Evolutionary conservation across 768 basidiomycete genomes (phyloP).

Genomic region (Termitomyces sp.): DNA sequence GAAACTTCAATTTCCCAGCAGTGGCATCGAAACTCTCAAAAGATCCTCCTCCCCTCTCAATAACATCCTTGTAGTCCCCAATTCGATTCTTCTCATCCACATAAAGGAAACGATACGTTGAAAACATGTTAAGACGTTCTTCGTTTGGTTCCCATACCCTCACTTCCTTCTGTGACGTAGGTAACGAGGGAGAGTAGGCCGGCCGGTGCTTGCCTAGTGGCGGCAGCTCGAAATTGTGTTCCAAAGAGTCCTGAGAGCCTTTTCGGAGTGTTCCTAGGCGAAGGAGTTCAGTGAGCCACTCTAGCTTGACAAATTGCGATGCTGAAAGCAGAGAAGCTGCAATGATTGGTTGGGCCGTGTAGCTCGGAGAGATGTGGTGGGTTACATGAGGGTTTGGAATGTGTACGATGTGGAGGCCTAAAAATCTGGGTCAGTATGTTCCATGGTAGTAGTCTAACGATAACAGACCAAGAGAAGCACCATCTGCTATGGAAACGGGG

Average conservation of each 20-base stretch:
- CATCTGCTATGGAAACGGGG: conserved; percentile 33
- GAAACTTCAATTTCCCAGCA: conserved; percentile 44
- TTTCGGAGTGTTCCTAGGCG: conserved; percentile 37
- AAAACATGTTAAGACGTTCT: conserved; percentile 51
- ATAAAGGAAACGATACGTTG: conserved; percentile 51
- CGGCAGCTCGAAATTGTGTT: conserved; percentile 48
- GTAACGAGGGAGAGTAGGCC: conserved; percentile 44
- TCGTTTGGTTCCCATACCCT: conserved; percentile 67
- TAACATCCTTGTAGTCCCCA: conserved; percentile 44
- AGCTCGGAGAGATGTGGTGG: conserved; percentile 57
- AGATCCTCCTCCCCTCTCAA: conserved; percentile 53
- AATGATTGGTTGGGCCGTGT: conserved; percentile 40
- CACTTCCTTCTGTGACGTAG: conserved; percentile 41
- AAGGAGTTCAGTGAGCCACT: conserved; percentile 64
- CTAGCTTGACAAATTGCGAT: conserved; percentile 54
- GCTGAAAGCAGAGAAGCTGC: conserved; percentile 57
- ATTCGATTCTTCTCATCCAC: conserved; percentile 51
- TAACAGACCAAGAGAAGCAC: conserved; percentile 49
- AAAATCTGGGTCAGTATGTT: background rate
- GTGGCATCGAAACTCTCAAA: conserved; percentile 57
- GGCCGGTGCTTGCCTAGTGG: conserved; percentile 53
- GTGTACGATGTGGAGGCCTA: conserved; percentile 54
- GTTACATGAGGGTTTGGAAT: conserved; percentile 44
- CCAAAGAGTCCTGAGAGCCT: conserved; percentile 33
- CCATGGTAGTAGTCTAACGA: background rate